Base-by-base conservation (phyloP, 1,284 basidiomycete genomes). In the Fomitopsis betulina region DNA sequence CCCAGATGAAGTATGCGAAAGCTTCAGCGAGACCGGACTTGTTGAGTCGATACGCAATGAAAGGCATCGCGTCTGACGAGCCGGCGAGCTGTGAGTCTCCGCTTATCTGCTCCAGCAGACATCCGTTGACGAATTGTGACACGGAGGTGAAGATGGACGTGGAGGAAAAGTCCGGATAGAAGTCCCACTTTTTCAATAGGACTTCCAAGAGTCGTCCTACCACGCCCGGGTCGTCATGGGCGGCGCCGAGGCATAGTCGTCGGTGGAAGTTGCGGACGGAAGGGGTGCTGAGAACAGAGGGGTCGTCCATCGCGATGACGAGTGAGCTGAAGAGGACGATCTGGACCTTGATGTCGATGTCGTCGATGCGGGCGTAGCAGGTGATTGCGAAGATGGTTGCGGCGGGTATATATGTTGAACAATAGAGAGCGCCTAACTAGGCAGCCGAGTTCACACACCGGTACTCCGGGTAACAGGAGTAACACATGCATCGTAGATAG, bases 1-100 rank as follows among this genome's bases (percentile, higher is more conserved):
- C 61, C 62, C 62, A 65, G 35, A 65, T 59, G 52, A 62, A 61
- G n/a, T 38, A 56, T 2, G 55, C 56, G 51, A 56, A 63, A n/a
- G 60, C 59, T 23, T 60, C 60, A 3, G 58, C 61, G 13, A 59
- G 13, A 3, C 57, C 62, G 32, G 56, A 60, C 47, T 51, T 54
- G 17, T 35, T 32, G 45, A 62, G 52, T 32, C 57, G 61, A 27
- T 58, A 60, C n/a, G 54, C 54, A 15, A 57, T 47, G 39, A 58
- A 65, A 12, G 25, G 58, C 52, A 35, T 45, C 2, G 57, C 53
- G 13, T 51, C 43, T 12, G 23, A 19, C 10, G 52, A 21, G 6
- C 61, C 32, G 33, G 33, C 19, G 25, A 53, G 51, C 21, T 37
- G 32, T 9, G 49, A 54, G 3, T 40, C 35, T 3, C 61, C 54